Conservation (phyloP, 2,329 filamentous ascomycete species). For the Xylaria digitata region DNA sequence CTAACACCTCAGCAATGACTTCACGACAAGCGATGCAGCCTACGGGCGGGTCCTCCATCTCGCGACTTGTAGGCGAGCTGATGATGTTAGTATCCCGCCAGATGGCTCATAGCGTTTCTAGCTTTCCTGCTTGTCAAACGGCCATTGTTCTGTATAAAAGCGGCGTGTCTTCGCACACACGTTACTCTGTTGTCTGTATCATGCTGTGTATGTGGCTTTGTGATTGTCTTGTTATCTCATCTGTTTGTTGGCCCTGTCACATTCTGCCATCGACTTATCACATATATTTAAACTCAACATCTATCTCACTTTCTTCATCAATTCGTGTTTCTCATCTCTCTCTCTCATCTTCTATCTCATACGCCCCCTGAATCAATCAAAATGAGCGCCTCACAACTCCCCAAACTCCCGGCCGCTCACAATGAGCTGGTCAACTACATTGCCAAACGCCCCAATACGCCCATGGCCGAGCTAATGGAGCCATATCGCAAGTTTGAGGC, state of each 20-base stretch:
- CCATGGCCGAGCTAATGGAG: slow-evolving; percentile 68
- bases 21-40: slow-evolving; percentile 6
- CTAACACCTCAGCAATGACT: slow-evolving; percentile 1
- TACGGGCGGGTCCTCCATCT: not conserved
- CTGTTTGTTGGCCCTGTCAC: not conserved
- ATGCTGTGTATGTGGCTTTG: slow-evolving; percentile 4
- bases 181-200: slow-evolving; percentile 10
- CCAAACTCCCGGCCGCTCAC: slow-evolving; percentile 60
- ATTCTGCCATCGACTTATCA: not conserved
- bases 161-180: slow-evolving; percentile 2
- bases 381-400: slow-evolving; percentile 56
- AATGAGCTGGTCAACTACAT: slow-evolving; percentile 64
- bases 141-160: slow-evolving; percentile 23
- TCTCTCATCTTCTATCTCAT: not conserved
- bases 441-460: slow-evolving; percentile 61
- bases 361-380: slow-evolving; percentile 19
- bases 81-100: too few species aligned
- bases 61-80: not conserved
- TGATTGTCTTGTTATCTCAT: slow-evolving; percentile 8
- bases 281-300: not conserved
- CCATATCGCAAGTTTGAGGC: slow-evolving; percentile 77
- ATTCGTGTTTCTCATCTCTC: not conserved
- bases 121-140: not conserved
- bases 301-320: not conserved
- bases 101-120: not conserved